These are phyloP conservation scores for Cryptosporidium felis DNA, from an alignment of 169 alveolate species.

Conservation along the genomic window DNA sequence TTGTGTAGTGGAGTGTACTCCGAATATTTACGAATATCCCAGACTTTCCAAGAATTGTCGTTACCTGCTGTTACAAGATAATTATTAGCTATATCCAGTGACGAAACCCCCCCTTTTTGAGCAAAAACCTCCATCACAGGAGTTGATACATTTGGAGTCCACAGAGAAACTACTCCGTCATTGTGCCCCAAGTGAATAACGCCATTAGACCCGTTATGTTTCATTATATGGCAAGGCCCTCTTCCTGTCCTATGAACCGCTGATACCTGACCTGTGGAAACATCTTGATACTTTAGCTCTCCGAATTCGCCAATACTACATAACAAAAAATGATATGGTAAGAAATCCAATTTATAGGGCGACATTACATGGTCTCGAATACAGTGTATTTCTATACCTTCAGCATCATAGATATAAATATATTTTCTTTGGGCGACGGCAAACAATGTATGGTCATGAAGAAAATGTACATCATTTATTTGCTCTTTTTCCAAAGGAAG, in stretches of 20 bases:
- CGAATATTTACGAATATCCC: constrained; percentile 91
- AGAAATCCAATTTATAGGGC: constrained; percentile 87
- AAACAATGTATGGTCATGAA: constrained; percentile 90
- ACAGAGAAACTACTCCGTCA: constrained; percentile 91
- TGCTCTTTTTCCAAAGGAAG: constrained; percentile 75
- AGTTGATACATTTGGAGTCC: constrained; percentile 93
- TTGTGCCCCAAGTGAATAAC: constrained; percentile 91
- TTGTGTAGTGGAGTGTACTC: constrained; percentile 71
- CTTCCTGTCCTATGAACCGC: constrained; percentile 88
- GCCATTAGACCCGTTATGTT: constrained; percentile 89
- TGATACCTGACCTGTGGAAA: constrained; percentile 91
- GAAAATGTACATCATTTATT: constrained; percentile 85
- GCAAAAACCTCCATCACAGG: constrained; percentile 83
- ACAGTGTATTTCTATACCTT: constrained; percentile 93
- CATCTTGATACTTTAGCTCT: constrained; percentile 90
- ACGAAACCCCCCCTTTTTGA: constrained; percentile 83
- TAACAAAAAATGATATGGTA: constrained; percentile 92
- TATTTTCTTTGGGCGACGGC: constrained; percentile 94
- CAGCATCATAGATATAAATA: constrained; percentile 90
- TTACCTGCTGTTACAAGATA: constrained; percentile 82
- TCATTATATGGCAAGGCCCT: constrained; percentile 89
- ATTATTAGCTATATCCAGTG: constrained; percentile 74
- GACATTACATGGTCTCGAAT: constrained; percentile 85
- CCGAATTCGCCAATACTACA: constrained; percentile 92
- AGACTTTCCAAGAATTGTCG: constrained; percentile 88